Percentiles rank a stretch among this genome's conserved stretches.
These are phyloP conservation scores for Cutaneotrichosporon sp. DNA, from an alignment of 1,284 basidiomycete species.

Conservation along the genomic window DNA sequence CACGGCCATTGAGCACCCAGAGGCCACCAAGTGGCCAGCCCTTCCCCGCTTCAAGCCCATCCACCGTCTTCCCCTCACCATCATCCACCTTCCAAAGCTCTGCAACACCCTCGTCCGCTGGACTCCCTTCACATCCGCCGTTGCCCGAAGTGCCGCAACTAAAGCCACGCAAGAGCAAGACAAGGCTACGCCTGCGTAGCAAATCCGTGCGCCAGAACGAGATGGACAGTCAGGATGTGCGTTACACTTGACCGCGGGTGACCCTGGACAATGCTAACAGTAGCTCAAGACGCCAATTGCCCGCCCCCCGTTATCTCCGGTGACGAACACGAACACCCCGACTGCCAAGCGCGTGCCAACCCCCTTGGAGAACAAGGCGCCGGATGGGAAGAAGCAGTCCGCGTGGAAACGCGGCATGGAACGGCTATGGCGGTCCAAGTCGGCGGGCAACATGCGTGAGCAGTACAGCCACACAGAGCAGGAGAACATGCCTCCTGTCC, in stretches of 20 bases:
- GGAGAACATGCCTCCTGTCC: conserved; percentile 30
- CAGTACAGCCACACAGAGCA: conserved; percentile 17
- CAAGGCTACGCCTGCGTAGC: conserved; percentile 11
- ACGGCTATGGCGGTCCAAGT: conserved; percentile 47
- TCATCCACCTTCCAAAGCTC: background rate
- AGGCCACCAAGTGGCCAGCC: background rate
- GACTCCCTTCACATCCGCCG: background rate
- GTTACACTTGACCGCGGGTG: background rate
- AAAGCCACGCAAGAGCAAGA: conserved; percentile 13
- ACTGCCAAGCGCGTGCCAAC: conserved; percentile 3
- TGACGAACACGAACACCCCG: background rate
- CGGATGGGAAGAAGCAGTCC: conserved; percentile 23
- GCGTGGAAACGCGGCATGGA: conserved; percentile 47
- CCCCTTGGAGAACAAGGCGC: background rate
- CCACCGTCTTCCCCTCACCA: background rate
- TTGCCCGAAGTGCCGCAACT: conserved; percentile 6
- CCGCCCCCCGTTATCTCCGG: conserved; percentile 1
- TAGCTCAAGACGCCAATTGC: background rate
- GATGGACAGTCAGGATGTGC: background rate
- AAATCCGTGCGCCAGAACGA: conserved; percentile 4
- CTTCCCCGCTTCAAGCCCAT: background rate
- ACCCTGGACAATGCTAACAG: background rate
- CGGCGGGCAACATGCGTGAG: conserved; percentile 37
- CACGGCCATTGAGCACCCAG: background rate
- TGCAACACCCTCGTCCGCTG: background rate